These are phyloP conservation scores for Osmanthus fragrans DNA, from an alignment of 257 asterid genomes.

Conservation along the genomic window DNA sequence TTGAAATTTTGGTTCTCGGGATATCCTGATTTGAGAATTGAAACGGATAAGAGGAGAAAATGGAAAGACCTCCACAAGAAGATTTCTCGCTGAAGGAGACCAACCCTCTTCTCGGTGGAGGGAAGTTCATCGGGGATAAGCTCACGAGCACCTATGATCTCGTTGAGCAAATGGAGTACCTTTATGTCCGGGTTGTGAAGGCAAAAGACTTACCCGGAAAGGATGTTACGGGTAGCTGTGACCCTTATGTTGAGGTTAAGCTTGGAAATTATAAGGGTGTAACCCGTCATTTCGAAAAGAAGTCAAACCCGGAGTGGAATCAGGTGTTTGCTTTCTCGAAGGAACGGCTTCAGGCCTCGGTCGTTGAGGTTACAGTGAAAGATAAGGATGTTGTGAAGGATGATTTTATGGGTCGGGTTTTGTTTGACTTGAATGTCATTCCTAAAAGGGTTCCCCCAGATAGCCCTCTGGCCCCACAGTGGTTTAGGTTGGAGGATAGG, in stretches of 20 bases:
- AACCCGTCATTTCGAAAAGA: slow-evolving; percentile 17
- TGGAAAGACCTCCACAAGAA: slow-evolving; percentile 25
- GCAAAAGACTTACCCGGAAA: not conserved
- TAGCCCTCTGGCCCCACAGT: slow-evolving; percentile 22
- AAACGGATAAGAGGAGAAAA: not conserved
- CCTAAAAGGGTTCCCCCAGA: slow-evolving; percentile 22
- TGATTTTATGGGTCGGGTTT: slow-evolving; percentile 19
- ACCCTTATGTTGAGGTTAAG: slow-evolving; percentile 10
- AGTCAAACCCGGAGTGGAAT: slow-evolving; percentile 17
- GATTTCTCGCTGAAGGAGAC: slow-evolving; percentile 29
- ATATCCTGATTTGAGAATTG: not conserved
- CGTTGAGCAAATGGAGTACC: slow-evolving; percentile 14
- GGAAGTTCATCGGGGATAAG: slow-evolving; percentile 11
- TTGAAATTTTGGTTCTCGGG: not conserved
- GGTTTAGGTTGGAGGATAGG: slow-evolving; percentile 20
- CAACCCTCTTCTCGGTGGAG: slow-evolving; percentile 28
- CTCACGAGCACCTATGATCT: slow-evolving; percentile 20
- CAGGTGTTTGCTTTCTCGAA: slow-evolving; percentile 9
- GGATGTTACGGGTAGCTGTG: slow-evolving; percentile 1
- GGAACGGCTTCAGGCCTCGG: slow-evolving; percentile 12
- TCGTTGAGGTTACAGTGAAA: slow-evolving; percentile 15
- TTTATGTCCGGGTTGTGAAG: slow-evolving; percentile 3
- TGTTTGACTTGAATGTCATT: slow-evolving; percentile 13
- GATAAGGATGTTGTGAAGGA: slow-evolving; percentile 20
- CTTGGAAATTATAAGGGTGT: not conserved